Conservation (phyloP, 2,329 filamentous ascomycete genomes). For the Magnaporthiopsis incrustans region DNA sequence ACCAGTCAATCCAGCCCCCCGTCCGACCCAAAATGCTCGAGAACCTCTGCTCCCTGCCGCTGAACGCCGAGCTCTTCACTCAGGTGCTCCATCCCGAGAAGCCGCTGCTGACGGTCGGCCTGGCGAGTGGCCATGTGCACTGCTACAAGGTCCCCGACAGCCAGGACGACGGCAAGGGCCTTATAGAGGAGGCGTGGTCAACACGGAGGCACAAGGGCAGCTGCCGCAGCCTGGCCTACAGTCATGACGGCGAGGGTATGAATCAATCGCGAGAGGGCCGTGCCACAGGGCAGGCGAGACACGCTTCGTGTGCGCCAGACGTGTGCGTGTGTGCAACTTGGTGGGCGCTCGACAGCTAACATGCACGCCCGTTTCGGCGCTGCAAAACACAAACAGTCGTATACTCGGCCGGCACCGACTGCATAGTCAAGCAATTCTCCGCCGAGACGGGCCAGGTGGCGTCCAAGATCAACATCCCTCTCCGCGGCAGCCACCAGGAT, state of each 20-base stretch:
- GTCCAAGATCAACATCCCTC: slow-evolving; percentile 75
- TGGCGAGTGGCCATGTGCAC: slow-evolving; percentile 79
- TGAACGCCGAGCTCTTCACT: slow-evolving; percentile 78
- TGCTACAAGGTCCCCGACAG: slow-evolving; percentile 63
- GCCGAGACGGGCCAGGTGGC: slow-evolving; percentile 56
- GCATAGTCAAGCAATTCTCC: slow-evolving; percentile 46
- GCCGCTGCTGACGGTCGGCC: slow-evolving; percentile 77
- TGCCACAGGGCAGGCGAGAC: not conserved
- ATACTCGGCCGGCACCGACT: slow-evolving; percentile 56
- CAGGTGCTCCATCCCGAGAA: slow-evolving; percentile 80
- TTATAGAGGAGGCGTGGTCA: slow-evolving; percentile 77
- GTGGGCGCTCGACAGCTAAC: not conserved
- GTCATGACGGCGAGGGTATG: slow-evolving; percentile 63
- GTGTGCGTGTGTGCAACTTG: not conserved
- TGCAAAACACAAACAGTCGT: slow-evolving; percentile 31
- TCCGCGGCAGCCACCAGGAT: slow-evolving; percentile 47
- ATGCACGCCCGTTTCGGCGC: not conserved
- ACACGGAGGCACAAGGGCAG: slow-evolving; percentile 90
- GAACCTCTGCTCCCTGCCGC: slow-evolving; percentile 81
- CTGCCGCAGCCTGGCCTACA: slow-evolving; percentile 75
- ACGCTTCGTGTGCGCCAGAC: not conserved
- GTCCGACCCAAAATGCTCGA: slow-evolving; percentile 62
- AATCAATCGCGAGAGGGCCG: not conserved
- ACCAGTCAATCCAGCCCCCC: not conserved
- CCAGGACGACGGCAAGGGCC: slow-evolving; percentile 58